Evolutionary conservation across 768 basidiomycete species (phyloP), one percentile per base, ranked within the genome.

Genomic region (Amanita fuliginea): DNA sequence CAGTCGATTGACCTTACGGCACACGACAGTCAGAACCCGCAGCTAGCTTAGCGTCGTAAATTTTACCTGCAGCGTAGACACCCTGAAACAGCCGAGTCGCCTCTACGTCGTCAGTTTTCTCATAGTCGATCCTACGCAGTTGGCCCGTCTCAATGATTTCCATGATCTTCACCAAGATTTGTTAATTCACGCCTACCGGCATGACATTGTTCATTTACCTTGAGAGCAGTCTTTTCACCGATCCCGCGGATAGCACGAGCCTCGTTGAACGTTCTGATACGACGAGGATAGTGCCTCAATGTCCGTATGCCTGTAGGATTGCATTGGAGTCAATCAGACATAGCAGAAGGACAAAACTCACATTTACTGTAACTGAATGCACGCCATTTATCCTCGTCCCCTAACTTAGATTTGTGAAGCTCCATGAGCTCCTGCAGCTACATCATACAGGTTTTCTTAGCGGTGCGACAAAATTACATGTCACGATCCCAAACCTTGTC

Each of bases 21-120:
- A 28, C 11, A 35, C 39, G 33, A 8, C 33, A n/a, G 30, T 33
- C 46, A 24, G 24, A 22, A 35, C 6, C 14, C 24, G 22, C 22
- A 6, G n/a, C 26, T 16, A 11, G 16, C 14, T 28, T 14, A 9
- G 3, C 22, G 41, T 43, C 26, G 26, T 7, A 28, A n/a, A 33
- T 13, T 82, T 52, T 53, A 80, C 90, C 92, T 51, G 93, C 88
- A 28, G 87, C 90, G 57, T 94, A 94, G 37, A 96, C 83, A 6
- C 86, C 85, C 47, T 77, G 75, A 58, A 95, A 93, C 8, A 80
- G 41, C 19, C 69, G 65, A 2, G 74, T 71, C 0, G 73, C 73
- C 34, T 67, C 60, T 1, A 86, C 71, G 45, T 86, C 85, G 32
- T 76, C 78, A 1, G 81, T 83, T 19, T 66, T 71, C 60, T 86